These are phyloP conservation scores for Rickenella mellea DNA, from an alignment of 768 basidiomycete species.

Conservation along the genomic window DNA sequence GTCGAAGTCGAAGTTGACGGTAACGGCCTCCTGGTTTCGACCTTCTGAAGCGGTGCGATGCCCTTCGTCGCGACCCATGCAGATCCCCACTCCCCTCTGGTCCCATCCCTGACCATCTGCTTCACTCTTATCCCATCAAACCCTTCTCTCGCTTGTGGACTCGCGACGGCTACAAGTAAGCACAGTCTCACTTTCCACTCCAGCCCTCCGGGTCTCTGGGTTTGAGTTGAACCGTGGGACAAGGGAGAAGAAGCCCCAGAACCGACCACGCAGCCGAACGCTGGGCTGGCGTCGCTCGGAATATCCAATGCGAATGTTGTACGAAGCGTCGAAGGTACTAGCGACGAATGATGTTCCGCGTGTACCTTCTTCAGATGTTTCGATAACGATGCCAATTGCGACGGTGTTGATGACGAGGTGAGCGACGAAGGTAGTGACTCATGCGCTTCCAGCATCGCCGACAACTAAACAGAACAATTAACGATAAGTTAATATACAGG, in stretches of 20 bases:
- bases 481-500: not conserved
- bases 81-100: constrained; percentile 62
- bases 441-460: constrained; percentile 82
- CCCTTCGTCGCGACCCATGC: constrained; percentile 48
- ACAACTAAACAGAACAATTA: constrained; percentile 42
- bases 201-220: constrained; percentile 51
- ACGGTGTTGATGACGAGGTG: constrained; percentile 34
- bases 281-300: constrained; percentile 84
- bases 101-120: constrained; percentile 46
- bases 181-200: constrained; percentile 86
- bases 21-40: constrained; percentile 31
- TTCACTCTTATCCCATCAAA: constrained; percentile 45
- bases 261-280: constrained; percentile 61
- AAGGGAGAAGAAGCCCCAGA: constrained; percentile 7
- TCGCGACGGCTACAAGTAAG: constrained; percentile 70
- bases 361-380: constrained; percentile 64
- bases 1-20: constrained; percentile 11
- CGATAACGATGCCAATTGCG: constrained; percentile 14
- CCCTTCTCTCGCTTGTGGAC: constrained; percentile 32
- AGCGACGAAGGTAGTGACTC: constrained; percentile 67
- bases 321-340: constrained; percentile 62
- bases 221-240: constrained; percentile 11
- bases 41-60: constrained; percentile 36
- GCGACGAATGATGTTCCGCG: constrained; percentile 77
- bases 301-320: constrained; percentile 88